Evolutionary conservation across 805 yeast genomes (phyloP).

Genomic region (Metschnikowia rubicola): DNA sequence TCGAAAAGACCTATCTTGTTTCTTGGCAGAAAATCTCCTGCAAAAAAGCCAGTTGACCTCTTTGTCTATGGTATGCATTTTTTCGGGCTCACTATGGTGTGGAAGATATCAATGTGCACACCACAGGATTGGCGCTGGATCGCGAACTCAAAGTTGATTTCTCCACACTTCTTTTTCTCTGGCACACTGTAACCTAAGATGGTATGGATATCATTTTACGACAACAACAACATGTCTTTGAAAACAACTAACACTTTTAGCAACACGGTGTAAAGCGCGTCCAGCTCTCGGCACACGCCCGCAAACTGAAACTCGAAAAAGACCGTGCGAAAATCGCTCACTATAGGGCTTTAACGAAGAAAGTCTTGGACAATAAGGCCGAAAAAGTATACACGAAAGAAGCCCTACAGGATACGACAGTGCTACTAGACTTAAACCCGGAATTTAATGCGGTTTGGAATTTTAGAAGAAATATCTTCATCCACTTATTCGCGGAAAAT

Average conservation of each 20-base stretch:
- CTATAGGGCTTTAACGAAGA: conserved; percentile 47
- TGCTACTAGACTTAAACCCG: conserved; percentile 65
- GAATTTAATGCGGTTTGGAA: conserved; percentile 92
- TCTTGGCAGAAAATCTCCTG: too few relatives aligned
- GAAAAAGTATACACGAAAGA: conserved; percentile 21
- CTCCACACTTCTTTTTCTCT: too few relatives aligned
- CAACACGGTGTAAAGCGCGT: conserved; percentile 74
- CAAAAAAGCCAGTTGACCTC: too few relatives aligned
- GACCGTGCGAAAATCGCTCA: conserved; percentile 60
- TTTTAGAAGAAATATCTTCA: conserved; percentile 70
- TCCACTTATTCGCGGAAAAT: conserved; percentile 22
- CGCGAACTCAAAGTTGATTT: too few relatives aligned
- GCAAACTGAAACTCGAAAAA: conserved; percentile 44
- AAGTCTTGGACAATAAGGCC: conserved; percentile 35
- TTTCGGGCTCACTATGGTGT: too few relatives aligned
- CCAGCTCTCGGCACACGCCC: conserved; percentile 54
- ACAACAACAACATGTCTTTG: too few relatives aligned
- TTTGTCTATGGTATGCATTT: too few relatives aligned
- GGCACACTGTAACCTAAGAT: too few relatives aligned
- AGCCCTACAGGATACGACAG: conserved; percentile 52
- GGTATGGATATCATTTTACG: too few relatives aligned
- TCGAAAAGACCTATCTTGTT: too few relatives aligned
- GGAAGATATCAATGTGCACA: too few relatives aligned
- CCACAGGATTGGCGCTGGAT: too few relatives aligned
- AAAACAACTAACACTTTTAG: conserved; percentile 11